Conservation (phyloP, 306 rosid species). For the Adenanthera pavonina region DNA sequence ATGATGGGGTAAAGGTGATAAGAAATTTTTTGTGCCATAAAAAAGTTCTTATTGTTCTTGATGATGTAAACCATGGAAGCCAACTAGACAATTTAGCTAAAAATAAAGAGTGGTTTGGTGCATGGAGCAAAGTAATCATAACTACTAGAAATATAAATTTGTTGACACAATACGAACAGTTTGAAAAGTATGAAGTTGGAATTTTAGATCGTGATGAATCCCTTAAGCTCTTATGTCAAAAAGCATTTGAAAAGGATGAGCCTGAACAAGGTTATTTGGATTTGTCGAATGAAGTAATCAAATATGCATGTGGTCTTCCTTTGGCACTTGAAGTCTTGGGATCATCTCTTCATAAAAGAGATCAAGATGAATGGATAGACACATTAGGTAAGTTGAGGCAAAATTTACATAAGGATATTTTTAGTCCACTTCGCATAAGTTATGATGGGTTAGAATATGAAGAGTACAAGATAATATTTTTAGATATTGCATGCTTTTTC, state of each 20-base stretch:
- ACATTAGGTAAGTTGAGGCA: background rate
- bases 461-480: background rate
- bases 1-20: no score
- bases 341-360: background rate
- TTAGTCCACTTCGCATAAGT: background rate
- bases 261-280: background rate
- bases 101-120: background rate
- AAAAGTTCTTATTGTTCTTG: background rate
- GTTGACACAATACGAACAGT: background rate
- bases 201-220: background rate
- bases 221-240: background rate
- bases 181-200: background rate
- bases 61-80: background rate
- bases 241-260: background rate
- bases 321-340: background rate
- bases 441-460: background rate
- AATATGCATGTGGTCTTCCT: background rate
- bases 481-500: slow-evolving; percentile 5
- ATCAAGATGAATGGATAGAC: background rate
- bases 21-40: background rate
- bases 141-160: background rate
- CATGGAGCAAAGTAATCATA: background rate
- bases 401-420: background rate
- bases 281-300: background rate
- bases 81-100: background rate